phyloP scores from a whole-genome alignment of 495 filamentous ascomycete genomes.

The Neurospora discreta region DNA sequence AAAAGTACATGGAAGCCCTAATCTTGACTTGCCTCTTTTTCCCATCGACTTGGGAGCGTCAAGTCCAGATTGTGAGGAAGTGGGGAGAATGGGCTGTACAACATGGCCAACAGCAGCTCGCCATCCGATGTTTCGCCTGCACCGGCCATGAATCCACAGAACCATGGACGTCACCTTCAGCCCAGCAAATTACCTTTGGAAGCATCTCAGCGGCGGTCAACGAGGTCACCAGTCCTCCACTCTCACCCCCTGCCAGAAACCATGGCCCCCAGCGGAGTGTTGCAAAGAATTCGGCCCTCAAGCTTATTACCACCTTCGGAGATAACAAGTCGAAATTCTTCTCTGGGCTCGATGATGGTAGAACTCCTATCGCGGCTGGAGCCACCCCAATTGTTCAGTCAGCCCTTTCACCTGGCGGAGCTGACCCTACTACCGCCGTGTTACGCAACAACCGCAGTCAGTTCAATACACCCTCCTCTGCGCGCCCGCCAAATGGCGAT shows the following conservation, averaged over 20 bases:
- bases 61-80: slow-evolving; percentile 74
- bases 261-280: slow-evolving; percentile 45
- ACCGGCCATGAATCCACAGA: slow-evolving; percentile 62
- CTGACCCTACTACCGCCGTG: slow-evolving; percentile 53
- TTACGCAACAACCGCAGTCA: slow-evolving; percentile 46
- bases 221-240: slow-evolving; percentile 47
- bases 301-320: slow-evolving; percentile 84
- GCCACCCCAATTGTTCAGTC: slow-evolving; percentile 90
- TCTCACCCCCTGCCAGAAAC: slow-evolving; percentile 39
- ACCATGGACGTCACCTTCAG: slow-evolving; percentile 75
- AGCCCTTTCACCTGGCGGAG: slow-evolving; percentile 64
- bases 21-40: slow-evolving; percentile 66
- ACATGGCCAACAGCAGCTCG: slow-evolving; percentile 76
- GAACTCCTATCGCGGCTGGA: slow-evolving; percentile 65
- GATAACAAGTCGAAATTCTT: slow-evolving; percentile 56
- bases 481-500: slow-evolving; percentile 52
- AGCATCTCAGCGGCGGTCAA: slow-evolving; percentile 35
- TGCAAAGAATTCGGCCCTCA: slow-evolving; percentile 74
- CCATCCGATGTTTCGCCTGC: slow-evolving; percentile 85
- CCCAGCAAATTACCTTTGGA: slow-evolving; percentile 53
- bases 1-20: slow-evolving; percentile 82
- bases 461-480: slow-evolving; percentile 58
- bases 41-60: slow-evolving; percentile 76
- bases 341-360: slow-evolving; percentile 52
- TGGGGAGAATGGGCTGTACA: slow-evolving; percentile 92